Conservation (phyloP, 208 protist species). For the Perkinsela sp. region DNA sequence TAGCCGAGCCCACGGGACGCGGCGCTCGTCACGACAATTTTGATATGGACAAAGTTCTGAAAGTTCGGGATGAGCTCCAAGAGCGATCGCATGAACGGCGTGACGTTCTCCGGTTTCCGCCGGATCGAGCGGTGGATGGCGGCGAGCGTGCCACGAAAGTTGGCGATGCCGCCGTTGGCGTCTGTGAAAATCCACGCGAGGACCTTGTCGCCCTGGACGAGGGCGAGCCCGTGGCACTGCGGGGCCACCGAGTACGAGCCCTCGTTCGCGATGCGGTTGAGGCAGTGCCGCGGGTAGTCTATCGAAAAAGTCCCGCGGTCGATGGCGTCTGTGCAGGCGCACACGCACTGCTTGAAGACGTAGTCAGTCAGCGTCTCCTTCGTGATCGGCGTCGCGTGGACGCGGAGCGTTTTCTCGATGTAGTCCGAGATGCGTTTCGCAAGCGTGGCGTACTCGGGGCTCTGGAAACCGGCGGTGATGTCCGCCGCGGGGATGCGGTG, state of each 20-base stretch:
- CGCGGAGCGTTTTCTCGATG: neutral
- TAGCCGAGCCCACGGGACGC: neutral
- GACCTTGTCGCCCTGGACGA: neutral
- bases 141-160: neutral
- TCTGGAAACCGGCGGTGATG: neutral
- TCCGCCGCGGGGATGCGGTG: neutral
- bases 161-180: neutral
- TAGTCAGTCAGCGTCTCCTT: neutral
- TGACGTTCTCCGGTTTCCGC: neutral
- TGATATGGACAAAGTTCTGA: neutral
- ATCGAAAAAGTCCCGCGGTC: neutral
- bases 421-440: neutral
- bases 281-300: neutral
- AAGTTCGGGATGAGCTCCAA: neutral
- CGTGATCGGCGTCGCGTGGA: neutral
- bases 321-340: neutral
- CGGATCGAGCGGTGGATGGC: neutral
- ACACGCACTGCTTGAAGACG: neutral
- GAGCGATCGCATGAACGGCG: neutral
- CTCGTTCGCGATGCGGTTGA: neutral
- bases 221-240: neutral
- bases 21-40: neutral
- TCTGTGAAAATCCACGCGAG: neutral
- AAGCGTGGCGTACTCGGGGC: neutral
- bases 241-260: neutral